A percentile compares a stretch with the other conserved stretches of the same genome.
phyloP scores from a whole-genome alignment of 2,329 filamentous ascomycete species.

The Pseudogymnoascus sp. region DNA sequence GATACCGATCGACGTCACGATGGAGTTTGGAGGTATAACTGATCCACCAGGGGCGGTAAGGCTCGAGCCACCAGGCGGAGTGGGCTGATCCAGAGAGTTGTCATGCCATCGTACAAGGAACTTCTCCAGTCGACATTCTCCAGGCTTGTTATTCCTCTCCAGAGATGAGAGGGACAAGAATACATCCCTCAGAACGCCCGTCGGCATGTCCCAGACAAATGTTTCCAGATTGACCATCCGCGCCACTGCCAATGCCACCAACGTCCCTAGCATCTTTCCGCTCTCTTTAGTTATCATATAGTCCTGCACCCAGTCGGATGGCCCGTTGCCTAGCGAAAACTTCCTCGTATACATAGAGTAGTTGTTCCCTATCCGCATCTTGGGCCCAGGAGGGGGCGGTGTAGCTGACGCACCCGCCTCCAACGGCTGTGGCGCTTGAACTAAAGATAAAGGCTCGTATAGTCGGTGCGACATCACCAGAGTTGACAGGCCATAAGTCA shows the following conservation, averaged over 20 bases:
- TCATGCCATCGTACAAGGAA: constrained; percentile 82
- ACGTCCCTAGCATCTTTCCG: constrained; percentile 80
- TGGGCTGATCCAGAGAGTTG: constrained; percentile 39
- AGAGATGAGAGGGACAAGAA: constrained; percentile 72
- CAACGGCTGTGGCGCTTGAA: not conserved
- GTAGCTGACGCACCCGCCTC: constrained; percentile 17
- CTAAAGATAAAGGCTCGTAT: constrained; percentile 7
- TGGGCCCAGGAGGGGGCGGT: constrained; percentile 20
- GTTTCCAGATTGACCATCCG: constrained; percentile 76
- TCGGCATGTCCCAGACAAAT: constrained; percentile 87
- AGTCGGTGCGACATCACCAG: constrained; percentile 50
- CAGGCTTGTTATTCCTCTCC: constrained; percentile 39
- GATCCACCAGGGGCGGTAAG: not conserved
- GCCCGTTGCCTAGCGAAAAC: constrained; percentile 79
- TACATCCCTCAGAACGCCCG: constrained; percentile 71
- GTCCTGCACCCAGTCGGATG: constrained; percentile 68
- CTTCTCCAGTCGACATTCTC: constrained; percentile 58
- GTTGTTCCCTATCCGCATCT: constrained; percentile 56
- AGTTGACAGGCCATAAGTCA: constrained; percentile 75
- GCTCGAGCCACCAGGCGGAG: constrained; percentile 8
- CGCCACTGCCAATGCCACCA: constrained; percentile 71
- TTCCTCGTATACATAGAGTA: constrained; percentile 74
- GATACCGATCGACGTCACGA: constrained; percentile 37
- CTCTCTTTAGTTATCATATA: constrained; percentile 77
- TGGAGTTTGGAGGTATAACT: constrained; percentile 13